phyloP scores from a whole-genome alignment of 2,329 filamentous ascomycete genomes.

The Epichloe gansuensis region DNA sequence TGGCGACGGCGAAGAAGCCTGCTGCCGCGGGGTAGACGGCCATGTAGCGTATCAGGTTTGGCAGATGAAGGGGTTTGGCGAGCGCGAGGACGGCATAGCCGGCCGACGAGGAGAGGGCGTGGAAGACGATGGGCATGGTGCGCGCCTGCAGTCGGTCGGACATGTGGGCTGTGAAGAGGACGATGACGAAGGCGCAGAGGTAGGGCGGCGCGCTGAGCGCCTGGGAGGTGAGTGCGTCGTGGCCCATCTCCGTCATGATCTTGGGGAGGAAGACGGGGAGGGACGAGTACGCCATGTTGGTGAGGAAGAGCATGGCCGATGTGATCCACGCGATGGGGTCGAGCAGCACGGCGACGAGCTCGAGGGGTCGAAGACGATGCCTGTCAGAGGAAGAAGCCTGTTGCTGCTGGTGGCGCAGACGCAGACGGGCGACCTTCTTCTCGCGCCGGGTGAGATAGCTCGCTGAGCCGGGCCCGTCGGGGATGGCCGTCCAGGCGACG shows the following conservation, averaged over 20 bases:
- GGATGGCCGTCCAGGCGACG: conserved; percentile 61
- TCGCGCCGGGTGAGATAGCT: conserved; percentile 49
- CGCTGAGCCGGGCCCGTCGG: conserved; percentile 59
- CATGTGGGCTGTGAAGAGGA: conserved; percentile 57
- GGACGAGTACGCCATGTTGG: conserved; percentile 78
- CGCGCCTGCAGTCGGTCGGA: conserved; percentile 56
- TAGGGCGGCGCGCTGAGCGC: conserved; percentile 73
- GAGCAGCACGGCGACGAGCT: conserved; percentile 36
- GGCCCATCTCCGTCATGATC: conserved; percentile 65
- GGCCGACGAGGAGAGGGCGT: conserved; percentile 51
- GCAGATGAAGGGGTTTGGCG: conserved; percentile 31
- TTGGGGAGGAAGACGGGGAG: conserved; percentile 80
- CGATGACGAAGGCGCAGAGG: conserved; percentile 57
- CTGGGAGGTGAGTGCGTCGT: conserved; percentile 54
- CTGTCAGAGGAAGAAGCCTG: conserved; percentile 16
- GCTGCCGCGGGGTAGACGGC: conserved; percentile 66
- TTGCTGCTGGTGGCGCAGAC: conserved; percentile 41
- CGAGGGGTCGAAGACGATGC: conserved; percentile 31
- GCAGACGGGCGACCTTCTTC: conserved; percentile 55
- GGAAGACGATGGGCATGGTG: conserved; percentile 52
- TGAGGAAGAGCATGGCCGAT: conserved; percentile 72
- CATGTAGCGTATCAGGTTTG: conserved; percentile 48
- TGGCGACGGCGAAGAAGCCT: conserved; percentile 76
- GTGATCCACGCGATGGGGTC: conserved; percentile 47
- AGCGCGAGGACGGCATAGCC: conserved; percentile 52